Base-by-base conservation (phyloP, 73 alveolate species). In the Paramecium sonneborni region DNA sequence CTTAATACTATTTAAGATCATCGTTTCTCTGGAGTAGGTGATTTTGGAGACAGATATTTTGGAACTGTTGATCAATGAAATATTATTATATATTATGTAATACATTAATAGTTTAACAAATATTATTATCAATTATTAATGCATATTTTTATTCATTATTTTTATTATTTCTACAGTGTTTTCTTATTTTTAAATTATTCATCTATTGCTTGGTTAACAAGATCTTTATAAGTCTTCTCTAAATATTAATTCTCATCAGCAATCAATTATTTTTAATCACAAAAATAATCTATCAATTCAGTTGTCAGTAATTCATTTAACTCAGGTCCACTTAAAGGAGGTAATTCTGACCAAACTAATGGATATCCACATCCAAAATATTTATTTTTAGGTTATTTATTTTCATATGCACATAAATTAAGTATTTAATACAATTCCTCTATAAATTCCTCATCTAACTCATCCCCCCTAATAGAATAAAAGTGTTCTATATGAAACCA, bases 11-110 rank as follows among this genome's bases (percentile, higher is more conserved):
- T 38, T 34, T 20, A 72, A 35, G 69, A 39, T 41, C 32, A 20
- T 24, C 34, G 32, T 38, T 26, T 62, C 15, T 26, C 57, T 15
- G 74, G 90, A 14, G 55, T 79, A 3, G 90, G 90, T 41, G 90
- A 79, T 10, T 79, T 79, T 44, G 74, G 90, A 30, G 90, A 79
- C 26, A 38, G 90, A 79, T 79, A 79, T 46, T 79, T 41, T 44
- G 90, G 90, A 46, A 79, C 90, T 62, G 84, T 62, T 8, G 84
- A 62, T 32, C 84, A 62, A 62, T 62, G 84, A 62, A 8, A 62
- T 14, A 62, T 62, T 62, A 30, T 3, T 48, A 5, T 62, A 52
- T 52, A 21, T 0, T 52, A 52, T 18, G 34, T 52, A 52, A 52
- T 52, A 52, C 68, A 52, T 52, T 52, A 52, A 44, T 44, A 44